Evolutionary conservation across 2,329 filamentous ascomycete species (phyloP), one percentile per base, ranked within the genome.

Genomic region (Botryotinia narcissicola): DNA sequence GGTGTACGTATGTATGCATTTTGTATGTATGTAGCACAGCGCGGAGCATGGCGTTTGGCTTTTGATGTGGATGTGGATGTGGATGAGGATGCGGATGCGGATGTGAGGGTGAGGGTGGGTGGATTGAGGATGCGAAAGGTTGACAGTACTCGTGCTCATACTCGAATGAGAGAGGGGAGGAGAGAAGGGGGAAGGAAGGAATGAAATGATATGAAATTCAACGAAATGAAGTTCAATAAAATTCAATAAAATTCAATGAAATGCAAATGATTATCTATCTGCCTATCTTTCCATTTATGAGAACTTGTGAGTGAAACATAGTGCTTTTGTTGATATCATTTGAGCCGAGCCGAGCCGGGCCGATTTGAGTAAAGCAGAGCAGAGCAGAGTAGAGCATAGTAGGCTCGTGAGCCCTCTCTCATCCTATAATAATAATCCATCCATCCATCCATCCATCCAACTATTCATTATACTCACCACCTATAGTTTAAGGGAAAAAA

Each of bases 321-420:
- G 16, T 18, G 1, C 42, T 18, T 1, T 42, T 42, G 1, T 20
- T 20, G 7, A 44, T 44, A 20, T 20, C 7, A 44, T 20, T 44
- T 20, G 42, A 44, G 18, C 0, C 0, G 14, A 44, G 5, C 0
- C 3, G 42, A 44, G 42, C 14, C 32, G 32, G 4, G 2, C 4
- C 32, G 32, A 35, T 4, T 35, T 3, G 35, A 35, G 35, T 35
- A 4, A 5, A 35, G 35, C 6, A 4, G 35, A 35, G 35, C n/a
- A 3, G 42, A 42, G 3, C 4, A 6, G 16, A 20, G 16, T 44
- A 18, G 12, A 16, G 40, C 16, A 42, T 16, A 44, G 42, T 44
- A 44, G 18, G 1, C 42, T 44, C 6, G 7, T 44, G 1, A 20
- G 6, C 5, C 8, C 5, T 20, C 5, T 20, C 5, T 20, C 0